Conservation (phyloP, 1,284 basidiomycete genomes). For the Tremellales sp. region DNA sequence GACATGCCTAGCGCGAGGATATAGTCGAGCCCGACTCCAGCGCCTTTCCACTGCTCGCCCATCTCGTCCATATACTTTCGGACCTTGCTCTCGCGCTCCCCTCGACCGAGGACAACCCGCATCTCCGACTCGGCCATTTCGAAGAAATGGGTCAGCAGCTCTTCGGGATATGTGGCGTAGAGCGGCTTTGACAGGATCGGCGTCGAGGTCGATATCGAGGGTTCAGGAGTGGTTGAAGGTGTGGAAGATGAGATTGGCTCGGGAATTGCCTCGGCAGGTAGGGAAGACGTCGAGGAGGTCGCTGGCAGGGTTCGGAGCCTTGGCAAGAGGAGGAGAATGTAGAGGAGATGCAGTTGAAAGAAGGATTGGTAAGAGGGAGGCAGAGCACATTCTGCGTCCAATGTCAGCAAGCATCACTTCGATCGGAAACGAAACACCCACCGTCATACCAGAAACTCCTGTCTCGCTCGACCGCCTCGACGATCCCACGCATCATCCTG, state of each 20-base stretch:
- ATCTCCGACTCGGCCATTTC: slow-evolving; percentile 90
- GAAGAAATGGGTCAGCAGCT: slow-evolving; percentile 92
- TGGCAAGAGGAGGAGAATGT: slow-evolving; percentile 85
- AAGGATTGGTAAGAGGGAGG: slow-evolving; percentile 96
- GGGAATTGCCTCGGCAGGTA: slow-evolving; percentile 20
- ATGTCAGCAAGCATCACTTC: not conserved
- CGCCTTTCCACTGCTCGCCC: slow-evolving; percentile 87
- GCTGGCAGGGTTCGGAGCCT: slow-evolving; percentile 78
- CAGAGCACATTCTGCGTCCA: slow-evolving; percentile 69
- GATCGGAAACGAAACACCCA: slow-evolving; percentile 21
- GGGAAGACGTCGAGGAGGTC: slow-evolving; percentile 56
- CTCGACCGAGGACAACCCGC: slow-evolving; percentile 65
- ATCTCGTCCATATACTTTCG: slow-evolving; percentile 83
- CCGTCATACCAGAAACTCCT: slow-evolving; percentile 50
- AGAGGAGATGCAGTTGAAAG: slow-evolving; percentile 92
- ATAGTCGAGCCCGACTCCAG: slow-evolving; percentile 76
- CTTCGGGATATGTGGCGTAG: slow-evolving; percentile 48
- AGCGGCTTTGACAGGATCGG: slow-evolving; percentile 22
- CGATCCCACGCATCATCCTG: slow-evolving; percentile 54
- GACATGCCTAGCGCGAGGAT: slow-evolving; percentile 45
- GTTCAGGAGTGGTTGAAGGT: slow-evolving; percentile 10
- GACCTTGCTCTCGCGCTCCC: slow-evolving; percentile 74
- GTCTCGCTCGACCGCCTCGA: slow-evolving; percentile 51
- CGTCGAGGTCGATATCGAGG: slow-evolving; percentile 57
- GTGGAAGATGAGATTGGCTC: slow-evolving; percentile 23